These are phyloP conservation scores for Aspergillus fumigatus DNA, from an alignment of 2,329 filamentous ascomycete species.

Conservation along the genomic window DNA sequence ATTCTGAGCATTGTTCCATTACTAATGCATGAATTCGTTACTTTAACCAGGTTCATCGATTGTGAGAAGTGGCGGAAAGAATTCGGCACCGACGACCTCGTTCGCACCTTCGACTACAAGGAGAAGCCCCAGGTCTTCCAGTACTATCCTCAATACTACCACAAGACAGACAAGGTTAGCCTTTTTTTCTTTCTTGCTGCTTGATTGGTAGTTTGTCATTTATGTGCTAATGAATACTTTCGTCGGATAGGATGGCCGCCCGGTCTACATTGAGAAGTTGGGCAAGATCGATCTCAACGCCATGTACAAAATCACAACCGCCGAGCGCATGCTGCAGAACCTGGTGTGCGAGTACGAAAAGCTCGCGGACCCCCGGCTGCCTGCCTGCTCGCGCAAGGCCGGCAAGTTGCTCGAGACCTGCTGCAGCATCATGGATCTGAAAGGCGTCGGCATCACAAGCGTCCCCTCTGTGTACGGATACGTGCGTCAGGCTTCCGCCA, in stretches of 20 bases:
- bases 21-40: background rate
- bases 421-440: conserved; percentile 97
- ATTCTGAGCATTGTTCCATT: background rate
- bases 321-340: conserved; percentile 93
- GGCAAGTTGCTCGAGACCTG: conserved; percentile 91
- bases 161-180: conserved; percentile 63
- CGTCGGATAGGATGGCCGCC: conserved; percentile 73
- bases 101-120: conserved; percentile 77
- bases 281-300: conserved; percentile 86
- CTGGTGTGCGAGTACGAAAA: conserved; percentile 98
- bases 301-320: conserved; percentile 89
- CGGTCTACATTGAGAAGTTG: conserved; percentile 93
- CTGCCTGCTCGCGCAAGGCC: conserved; percentile 89
- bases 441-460: conserved; percentile 82
- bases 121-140: conserved; percentile 80
- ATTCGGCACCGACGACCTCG: conserved; percentile 75
- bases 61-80: conserved; percentile 88
- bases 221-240: conserved; percentile 4
- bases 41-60: conserved; percentile 70
- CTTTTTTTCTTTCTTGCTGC: background rate
- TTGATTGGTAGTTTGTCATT: background rate
- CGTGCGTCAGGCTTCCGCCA: conserved; percentile 74
- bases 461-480: conserved; percentile 83
- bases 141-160: conserved; percentile 98
- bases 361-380: conserved; percentile 84